A percentile compares a stretch with the other conserved stretches of the same genome.
phyloP scores from a whole-genome alignment of 345 rosid genomes.

The Lepidium africanum region DNA sequence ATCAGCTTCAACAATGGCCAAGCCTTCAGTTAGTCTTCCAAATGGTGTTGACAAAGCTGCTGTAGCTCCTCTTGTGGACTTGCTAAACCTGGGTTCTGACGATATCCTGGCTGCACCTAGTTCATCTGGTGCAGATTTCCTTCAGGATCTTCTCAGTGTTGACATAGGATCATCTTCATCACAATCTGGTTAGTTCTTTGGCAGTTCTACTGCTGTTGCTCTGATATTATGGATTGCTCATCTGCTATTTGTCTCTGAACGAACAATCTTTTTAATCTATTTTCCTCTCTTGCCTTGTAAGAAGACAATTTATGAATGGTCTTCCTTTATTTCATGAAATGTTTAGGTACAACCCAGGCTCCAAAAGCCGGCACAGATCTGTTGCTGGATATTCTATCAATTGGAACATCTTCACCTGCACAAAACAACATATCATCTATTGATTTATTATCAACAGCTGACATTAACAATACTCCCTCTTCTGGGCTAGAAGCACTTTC shows the following conservation, averaged over 20 bases:
- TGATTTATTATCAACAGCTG: slow-evolving; percentile 54
- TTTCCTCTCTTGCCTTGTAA: background rate
- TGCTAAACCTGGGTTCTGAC: slow-evolving; percentile 78
- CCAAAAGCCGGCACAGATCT: slow-evolving; percentile 74
- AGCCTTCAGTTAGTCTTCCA: slow-evolving; percentile 64
- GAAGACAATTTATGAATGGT: background rate
- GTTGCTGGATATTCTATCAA: slow-evolving; percentile 81
- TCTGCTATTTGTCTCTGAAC: background rate
- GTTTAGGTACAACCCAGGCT: slow-evolving; percentile 49
- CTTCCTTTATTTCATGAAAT: background rate
- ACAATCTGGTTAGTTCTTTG: slow-evolving; percentile 52
- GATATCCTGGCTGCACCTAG: slow-evolving; percentile 69
- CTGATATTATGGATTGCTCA: background rate
- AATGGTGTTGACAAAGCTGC: slow-evolving; percentile 73
- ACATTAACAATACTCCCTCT: slow-evolving; percentile 34
- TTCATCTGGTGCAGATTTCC: slow-evolving; percentile 80
- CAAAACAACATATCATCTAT: slow-evolving; percentile 48
- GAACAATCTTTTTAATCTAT: background rate
- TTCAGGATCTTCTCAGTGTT: slow-evolving; percentile 86
- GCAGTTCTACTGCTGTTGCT: background rate
- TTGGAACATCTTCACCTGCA: slow-evolving; percentile 59
- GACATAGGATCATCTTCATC: slow-evolving; percentile 54
- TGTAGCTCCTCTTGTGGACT: slow-evolving; percentile 75
- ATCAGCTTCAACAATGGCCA: slow-evolving; percentile 53
- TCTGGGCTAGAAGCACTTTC: slow-evolving; percentile 43